phyloP scores from a whole-genome alignment of 345 rosid species.

The Citrus medica region DNA sequence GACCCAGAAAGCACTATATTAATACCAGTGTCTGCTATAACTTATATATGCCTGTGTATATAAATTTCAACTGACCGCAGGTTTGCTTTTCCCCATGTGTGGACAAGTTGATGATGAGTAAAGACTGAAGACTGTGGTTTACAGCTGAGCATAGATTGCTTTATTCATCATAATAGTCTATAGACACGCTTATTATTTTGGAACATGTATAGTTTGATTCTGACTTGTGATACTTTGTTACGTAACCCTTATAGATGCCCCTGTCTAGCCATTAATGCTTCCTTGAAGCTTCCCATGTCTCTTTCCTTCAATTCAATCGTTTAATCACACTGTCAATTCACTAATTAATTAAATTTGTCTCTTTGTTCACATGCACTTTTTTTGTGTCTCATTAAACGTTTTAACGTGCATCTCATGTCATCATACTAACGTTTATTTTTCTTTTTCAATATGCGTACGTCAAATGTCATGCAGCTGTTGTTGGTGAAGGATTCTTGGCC shows the following conservation, averaged over 20 bases:
- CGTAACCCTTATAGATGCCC: not conserved
- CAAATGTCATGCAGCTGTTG: slow-evolving; percentile 49
- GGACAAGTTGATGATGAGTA: too few relatives aligned
- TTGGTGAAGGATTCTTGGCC: slow-evolving; percentile 74
- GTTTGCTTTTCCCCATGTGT: too few relatives aligned
- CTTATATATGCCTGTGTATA: too few relatives aligned
- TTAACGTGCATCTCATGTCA: not conserved
- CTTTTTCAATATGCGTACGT: too few relatives aligned
- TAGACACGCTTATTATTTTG: too few relatives aligned
- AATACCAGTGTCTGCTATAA: too few relatives aligned
- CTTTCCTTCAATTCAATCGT: not conserved
- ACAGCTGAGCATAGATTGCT: not conserved
- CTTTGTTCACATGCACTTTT: not conserved
- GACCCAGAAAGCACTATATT: not conserved
- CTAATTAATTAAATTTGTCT: not conserved
- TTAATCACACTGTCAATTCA: not conserved
- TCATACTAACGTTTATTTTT: not conserved
- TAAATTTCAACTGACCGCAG: too few relatives aligned
- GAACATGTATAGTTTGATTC: not conserved
- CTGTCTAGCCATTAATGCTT: not conserved
- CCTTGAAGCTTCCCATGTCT: not conserved
- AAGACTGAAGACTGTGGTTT: not conserved
- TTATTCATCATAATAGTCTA: too few relatives aligned
- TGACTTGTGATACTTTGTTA: not conserved
- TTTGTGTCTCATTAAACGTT: not conserved